Evolutionary conservation across 2,329 filamentous ascomycete genomes (phyloP), one percentile per base, ranked within the genome.

Genomic region (Colletotrichum salicis): DNA sequence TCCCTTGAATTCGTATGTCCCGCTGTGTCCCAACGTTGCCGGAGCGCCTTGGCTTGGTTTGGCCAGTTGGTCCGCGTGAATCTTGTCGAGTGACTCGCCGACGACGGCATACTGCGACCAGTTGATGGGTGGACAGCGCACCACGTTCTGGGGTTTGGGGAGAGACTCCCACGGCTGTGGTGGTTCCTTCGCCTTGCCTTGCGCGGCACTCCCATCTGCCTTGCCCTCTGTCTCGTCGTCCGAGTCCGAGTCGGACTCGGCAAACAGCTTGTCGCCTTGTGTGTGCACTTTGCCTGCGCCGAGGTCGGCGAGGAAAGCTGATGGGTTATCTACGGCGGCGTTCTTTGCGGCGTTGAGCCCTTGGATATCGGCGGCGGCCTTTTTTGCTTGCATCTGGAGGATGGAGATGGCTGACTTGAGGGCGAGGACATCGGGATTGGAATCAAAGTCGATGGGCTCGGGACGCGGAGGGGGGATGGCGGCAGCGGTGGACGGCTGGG

Each of bases 81-180:
- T 85, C 79, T 91, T 93, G 81, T 98, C 94, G 45, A 98, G 86
- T 1, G 94, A 90, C 71, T 94, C 92, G 60, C 94, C 95, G 3
- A 96, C 91, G n/a, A 98, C 87, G 76, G 94, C 94, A 81, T 98
- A 98, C 79, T 97, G 95, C 13, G 91, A 90, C 96, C 96, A 98
- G 84, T 98, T 97, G 78, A 98, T 92, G 10, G 94, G 93, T 10
- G 96, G 96, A 83, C 92, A 94, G 52, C 95, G 91, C 31, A 97
- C 92, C 1, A 98, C 85, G 76, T 93, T 93, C 80, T 98, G 96
- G 7, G 93, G 90, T 15, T 88, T 88, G 0, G 95, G 95, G 15
- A 98, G 88, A 22, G 83, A 84, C 2, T 89, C 85, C 84, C 95
- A 95, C 2, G 83, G 66, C 56, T 48, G 60, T 24, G 61, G 67